phyloP scores from a whole-genome alignment of 2,329 filamentous ascomycete genomes.

The Aspergillus ibericus region DNA sequence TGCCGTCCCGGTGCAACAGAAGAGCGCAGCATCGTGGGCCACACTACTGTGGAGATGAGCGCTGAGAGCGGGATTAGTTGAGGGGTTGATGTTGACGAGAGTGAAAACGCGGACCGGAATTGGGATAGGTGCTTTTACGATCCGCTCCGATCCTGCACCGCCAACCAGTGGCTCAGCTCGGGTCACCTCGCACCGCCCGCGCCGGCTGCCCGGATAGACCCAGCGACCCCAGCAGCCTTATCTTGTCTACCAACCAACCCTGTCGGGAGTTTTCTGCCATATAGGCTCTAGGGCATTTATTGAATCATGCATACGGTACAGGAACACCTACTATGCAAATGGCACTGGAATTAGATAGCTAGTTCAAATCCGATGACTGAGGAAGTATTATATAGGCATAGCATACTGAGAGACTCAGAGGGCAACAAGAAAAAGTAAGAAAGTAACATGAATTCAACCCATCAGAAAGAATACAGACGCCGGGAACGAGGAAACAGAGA shows the following conservation, averaged over 20 bases:
- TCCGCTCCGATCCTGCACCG: constrained; percentile 39
- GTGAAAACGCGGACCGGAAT: constrained; percentile 34
- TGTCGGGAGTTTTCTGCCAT: no score
- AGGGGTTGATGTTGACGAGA: constrained; percentile 30
- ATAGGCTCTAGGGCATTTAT: no score
- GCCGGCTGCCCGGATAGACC: neutral
- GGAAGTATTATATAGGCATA: constrained; percentile 37
- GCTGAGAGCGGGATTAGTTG: constrained; percentile 24
- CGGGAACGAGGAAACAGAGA: constrained; percentile 29
- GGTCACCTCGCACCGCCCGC: constrained; percentile 16
- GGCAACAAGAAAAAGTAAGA: constrained; percentile 15
- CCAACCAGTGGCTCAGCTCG: constrained; percentile 26
- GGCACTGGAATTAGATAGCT: neutral
- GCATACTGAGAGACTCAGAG: constrained; percentile 31
- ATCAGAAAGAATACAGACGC: constrained; percentile 36
- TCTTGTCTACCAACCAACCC: neutral
- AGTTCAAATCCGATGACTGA: neutral
- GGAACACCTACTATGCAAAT: neutral
- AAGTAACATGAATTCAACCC: constrained; percentile 30
- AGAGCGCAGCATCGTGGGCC: constrained; percentile 58
- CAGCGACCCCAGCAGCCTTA: neutral
- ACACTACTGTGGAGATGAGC: constrained; percentile 37
- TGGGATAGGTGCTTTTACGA: constrained; percentile 39
- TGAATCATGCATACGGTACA: no score
- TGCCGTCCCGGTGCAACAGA: constrained; percentile 51